phyloP scores from a whole-genome alignment of 2,329 filamentous ascomycete genomes.

The Clonostachys byssicola region DNA sequence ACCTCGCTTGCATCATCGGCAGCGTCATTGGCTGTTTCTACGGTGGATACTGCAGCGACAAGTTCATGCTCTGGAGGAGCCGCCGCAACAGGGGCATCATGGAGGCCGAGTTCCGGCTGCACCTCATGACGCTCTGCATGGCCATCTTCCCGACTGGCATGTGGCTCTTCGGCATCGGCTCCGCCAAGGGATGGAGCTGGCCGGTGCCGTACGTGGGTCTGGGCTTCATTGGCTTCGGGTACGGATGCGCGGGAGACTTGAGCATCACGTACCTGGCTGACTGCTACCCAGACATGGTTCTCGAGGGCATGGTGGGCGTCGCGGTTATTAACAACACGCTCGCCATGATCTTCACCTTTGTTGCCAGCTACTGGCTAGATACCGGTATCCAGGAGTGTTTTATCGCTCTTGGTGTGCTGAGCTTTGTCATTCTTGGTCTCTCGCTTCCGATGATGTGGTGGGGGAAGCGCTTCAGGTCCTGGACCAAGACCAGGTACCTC shows the following conservation, averaged over 20 bases:
- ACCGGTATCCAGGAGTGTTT: slow-evolving; percentile 40
- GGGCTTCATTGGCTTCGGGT: slow-evolving; percentile 55
- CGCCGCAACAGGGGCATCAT: slow-evolving; percentile 47
- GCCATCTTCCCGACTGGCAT: slow-evolving; percentile 45
- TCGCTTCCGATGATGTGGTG: slow-evolving; percentile 50
- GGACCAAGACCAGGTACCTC: slow-evolving; percentile 40
- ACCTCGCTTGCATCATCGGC: slow-evolving; percentile 49
- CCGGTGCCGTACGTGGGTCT: slow-evolving; percentile 48
- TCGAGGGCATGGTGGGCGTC: slow-evolving; percentile 55
- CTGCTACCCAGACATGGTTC: slow-evolving; percentile 50
- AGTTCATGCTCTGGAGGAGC: slow-evolving; percentile 51
- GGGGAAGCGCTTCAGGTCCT: slow-evolving; percentile 42
- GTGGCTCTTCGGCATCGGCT: slow-evolving; percentile 48
- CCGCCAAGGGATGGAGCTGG: slow-evolving; percentile 45
- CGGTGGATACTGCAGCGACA: slow-evolving; percentile 52
- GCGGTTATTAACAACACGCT: slow-evolving; percentile 53
- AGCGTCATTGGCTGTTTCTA: slow-evolving; percentile 52
- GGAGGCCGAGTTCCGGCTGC: slow-evolving; percentile 50
- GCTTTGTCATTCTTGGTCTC: slow-evolving; percentile 43
- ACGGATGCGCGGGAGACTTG: slow-evolving; percentile 53
- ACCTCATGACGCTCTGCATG: slow-evolving; percentile 43
- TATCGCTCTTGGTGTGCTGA: slow-evolving; percentile 44
- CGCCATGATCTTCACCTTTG: slow-evolving; percentile 50
- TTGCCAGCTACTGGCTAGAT: slow-evolving; percentile 42
- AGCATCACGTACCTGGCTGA: slow-evolving; percentile 51